Conservation (phyloP, 2,329 filamentous ascomycete genomes). For the Pseudohalonectria lignicola region DNA sequence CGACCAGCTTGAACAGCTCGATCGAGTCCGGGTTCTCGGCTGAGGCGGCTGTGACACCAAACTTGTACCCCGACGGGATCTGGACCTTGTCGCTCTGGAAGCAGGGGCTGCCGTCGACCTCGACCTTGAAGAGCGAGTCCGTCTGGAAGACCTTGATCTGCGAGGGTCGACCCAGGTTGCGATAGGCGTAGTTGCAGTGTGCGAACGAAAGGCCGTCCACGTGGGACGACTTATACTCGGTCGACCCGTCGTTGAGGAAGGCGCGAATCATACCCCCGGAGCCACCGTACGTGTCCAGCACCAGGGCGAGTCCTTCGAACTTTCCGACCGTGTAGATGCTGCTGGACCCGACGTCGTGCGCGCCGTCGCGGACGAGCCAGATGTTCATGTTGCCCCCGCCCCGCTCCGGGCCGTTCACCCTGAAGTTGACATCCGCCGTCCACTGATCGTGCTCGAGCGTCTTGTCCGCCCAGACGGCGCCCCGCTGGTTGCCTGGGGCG, state of each 20-base stretch:
- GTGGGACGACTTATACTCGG: slow-evolving; percentile 66
- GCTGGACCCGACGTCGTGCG: slow-evolving; percentile 51
- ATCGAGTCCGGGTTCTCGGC: slow-evolving; percentile 91
- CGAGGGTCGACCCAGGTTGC: slow-evolving; percentile 79
- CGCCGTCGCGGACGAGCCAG: slow-evolving; percentile 72
- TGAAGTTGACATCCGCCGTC: slow-evolving; percentile 77
- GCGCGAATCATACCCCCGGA: slow-evolving; percentile 71
- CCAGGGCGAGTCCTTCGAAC: slow-evolving; percentile 85
- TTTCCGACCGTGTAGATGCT: slow-evolving; percentile 76
- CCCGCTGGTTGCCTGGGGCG: slow-evolving; percentile 73
- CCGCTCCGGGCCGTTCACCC: slow-evolving; percentile 74
- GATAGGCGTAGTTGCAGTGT: slow-evolving; percentile 82
- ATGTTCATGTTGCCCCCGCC: slow-evolving; percentile 85
- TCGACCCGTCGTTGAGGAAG: slow-evolving; percentile 85
- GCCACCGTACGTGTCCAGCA: slow-evolving; percentile 75
- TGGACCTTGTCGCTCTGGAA: slow-evolving; percentile 73
- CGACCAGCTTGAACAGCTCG: slow-evolving; percentile 78
- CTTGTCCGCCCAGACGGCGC: slow-evolving; percentile 68
- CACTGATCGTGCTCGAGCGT: slow-evolving; percentile 56
- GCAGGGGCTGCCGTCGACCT: slow-evolving; percentile 69
- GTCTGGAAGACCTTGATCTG: slow-evolving; percentile 64
- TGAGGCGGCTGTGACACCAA: slow-evolving; percentile 80
- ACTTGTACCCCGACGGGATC: slow-evolving; percentile 70
- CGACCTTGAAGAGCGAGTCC: slow-evolving; percentile 58
- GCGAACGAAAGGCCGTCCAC: slow-evolving; percentile 86